A percentile compares a stretch with the other conserved stretches of the same genome.
phyloP scores from a whole-genome alignment of 225 moss, liverwort and hornwort species.

The Straminergon stramineum region DNA sequence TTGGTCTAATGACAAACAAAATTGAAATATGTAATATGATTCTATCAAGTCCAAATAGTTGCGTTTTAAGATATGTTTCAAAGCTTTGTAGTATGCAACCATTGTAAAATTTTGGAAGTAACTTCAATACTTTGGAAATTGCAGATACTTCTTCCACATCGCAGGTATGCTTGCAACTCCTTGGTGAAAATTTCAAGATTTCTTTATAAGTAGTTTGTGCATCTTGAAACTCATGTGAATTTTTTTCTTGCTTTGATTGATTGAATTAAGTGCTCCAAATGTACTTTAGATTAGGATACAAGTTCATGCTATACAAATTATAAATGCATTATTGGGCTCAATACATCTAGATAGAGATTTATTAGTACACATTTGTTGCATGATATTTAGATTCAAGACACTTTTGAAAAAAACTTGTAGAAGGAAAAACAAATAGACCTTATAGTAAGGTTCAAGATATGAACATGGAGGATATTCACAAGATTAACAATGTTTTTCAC shows the following conservation, averaged over 20 bases:
- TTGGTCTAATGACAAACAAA: neutral
- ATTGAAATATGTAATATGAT: fast-evolving
- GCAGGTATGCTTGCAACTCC: neutral
- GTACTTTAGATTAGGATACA: neutral
- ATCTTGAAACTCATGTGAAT: neutral
- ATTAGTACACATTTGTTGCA: fast-evolving
- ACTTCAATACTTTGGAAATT: neutral
- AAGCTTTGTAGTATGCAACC: neutral
- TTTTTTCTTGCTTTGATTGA: neutral
- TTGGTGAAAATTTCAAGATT: neutral
- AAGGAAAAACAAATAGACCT: too few relatives aligned
- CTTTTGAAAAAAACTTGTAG: neutral
- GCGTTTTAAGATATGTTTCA: neutral
- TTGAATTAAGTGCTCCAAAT: fast-evolving
- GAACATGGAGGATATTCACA: too few relatives aligned
- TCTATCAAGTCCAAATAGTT: neutral
- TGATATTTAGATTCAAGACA: neutral
- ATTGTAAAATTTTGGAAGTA: neutral
- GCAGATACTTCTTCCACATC: neutral
- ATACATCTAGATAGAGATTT: neutral
- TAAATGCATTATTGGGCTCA: neutral
- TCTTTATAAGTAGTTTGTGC: neutral
- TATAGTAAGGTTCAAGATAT: too few relatives aligned
- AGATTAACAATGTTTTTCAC: neutral
- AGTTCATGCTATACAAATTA: neutral